Percentiles rank a stretch among this genome's conserved stretches.
Evolutionary conservation across 225 moss, liverwort and hornwort species (phyloP).

Genomic region (Anthoceros angustus): DNA sequence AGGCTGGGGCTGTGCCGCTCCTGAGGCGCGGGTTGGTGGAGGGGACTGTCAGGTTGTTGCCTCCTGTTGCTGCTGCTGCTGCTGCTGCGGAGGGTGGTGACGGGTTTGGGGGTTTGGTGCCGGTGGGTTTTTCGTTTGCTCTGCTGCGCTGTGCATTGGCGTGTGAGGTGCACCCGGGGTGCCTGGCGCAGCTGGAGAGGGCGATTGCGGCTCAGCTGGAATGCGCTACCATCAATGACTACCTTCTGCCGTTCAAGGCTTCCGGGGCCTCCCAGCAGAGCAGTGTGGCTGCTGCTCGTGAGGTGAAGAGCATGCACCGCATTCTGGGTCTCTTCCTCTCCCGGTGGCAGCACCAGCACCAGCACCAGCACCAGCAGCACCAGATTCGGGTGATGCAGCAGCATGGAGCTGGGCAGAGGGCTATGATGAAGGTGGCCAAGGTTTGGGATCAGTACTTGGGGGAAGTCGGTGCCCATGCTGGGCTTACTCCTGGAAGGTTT

Average conservation of each 20-base stretch:
- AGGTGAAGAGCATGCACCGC: constrained; percentile 26
- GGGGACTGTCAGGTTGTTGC: constrained; percentile 40
- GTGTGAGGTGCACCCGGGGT: constrained; percentile 21
- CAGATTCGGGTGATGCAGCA: not conserved
- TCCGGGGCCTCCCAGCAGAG: constrained; percentile 17
- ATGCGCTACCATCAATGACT: constrained; percentile 42
- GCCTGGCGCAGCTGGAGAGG: constrained; percentile 32
- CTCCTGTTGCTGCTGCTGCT: constrained; percentile 2
- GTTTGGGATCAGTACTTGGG: constrained; percentile 77
- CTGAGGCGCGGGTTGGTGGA: constrained; percentile 37
- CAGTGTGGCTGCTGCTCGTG: constrained; percentile 12
- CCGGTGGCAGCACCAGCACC: not conserved
- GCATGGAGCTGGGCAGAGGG: constrained; percentile 13
- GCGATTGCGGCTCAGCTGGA: constrained; percentile 39
- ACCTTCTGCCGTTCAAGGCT: constrained; percentile 41
- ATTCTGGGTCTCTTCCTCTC: constrained; percentile 12
- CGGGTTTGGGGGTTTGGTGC: constrained; percentile 17
- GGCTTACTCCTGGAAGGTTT: constrained; percentile 36
- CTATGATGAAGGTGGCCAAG: constrained; percentile 53
- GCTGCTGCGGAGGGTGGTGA: constrained; percentile 20
- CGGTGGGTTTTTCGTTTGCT: constrained; percentile 56
- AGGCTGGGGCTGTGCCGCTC: constrained; percentile 9
- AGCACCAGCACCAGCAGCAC: not conserved
- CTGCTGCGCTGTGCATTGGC: constrained; percentile 49
- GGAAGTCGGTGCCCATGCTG: constrained; percentile 42